Percentiles rank a stretch among this genome's conserved stretches.
These are phyloP conservation scores for Oryza officinalis DNA, from an alignment of 176 grass and related monocot genomes.

Conservation along the genomic window DNA sequence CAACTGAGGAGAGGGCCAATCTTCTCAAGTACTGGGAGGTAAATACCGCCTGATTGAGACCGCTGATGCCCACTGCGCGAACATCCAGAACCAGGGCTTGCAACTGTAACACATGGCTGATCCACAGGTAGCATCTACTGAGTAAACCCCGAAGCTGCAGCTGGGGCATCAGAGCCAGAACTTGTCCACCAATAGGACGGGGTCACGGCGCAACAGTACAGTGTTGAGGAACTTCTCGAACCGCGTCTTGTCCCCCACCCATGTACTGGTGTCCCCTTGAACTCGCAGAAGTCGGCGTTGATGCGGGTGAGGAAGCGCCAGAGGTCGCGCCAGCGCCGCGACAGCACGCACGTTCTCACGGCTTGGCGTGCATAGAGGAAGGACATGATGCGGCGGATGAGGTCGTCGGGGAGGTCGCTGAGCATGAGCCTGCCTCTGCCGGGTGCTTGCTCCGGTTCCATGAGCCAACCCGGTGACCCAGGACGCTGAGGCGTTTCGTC, in stretches of 20 bases:
- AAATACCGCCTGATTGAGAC: background rate
- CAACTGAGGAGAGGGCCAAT: background rate
- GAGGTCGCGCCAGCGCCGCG: too few relatives aligned
- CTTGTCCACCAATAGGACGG: background rate
- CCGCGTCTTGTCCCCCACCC: background rate
- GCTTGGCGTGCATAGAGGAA: too few relatives aligned
- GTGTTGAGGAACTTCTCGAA: conserved; percentile 26
- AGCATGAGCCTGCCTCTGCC: too few relatives aligned
- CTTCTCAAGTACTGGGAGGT: background rate
- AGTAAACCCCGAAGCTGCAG: accelerated
- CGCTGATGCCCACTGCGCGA: background rate
- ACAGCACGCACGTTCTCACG: too few relatives aligned
- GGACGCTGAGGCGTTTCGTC: too few relatives aligned
- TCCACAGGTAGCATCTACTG: conserved; percentile 4
- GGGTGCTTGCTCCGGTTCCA: too few relatives aligned
- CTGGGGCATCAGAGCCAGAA: background rate
- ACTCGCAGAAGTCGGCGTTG: background rate
- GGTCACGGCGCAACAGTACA: conserved; percentile 21
- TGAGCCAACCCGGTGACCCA: too few relatives aligned
- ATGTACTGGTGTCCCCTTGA: background rate
- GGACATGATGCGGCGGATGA: too few relatives aligned
- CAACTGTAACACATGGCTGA: conserved; percentile 12
- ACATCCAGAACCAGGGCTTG: background rate
- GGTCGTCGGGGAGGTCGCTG: too few relatives aligned
- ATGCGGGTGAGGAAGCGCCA: background rate